phyloP scores from a whole-genome alignment of 768 basidiomycete genomes.

The Lentinus brumalis region DNA sequence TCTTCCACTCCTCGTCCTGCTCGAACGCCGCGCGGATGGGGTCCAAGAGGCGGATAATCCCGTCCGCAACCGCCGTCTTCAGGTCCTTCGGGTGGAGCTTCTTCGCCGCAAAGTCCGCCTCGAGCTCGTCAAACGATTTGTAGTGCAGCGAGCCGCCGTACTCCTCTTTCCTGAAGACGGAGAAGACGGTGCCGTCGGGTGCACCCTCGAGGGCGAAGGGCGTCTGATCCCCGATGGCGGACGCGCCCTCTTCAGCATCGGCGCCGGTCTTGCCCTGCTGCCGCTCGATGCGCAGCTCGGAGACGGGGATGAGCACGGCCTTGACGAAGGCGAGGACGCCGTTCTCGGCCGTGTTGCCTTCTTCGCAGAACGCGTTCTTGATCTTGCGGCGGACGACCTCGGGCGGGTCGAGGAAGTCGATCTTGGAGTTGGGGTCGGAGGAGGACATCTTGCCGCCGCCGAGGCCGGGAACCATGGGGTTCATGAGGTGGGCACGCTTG shows the following conservation, averaged over 20 bases:
- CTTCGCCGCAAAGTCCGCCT: conserved; percentile 74
- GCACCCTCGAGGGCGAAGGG: conserved; percentile 71
- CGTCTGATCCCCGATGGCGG: conserved; percentile 50
- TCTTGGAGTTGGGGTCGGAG: conserved; percentile 96
- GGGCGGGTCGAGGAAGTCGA: conserved; percentile 92
- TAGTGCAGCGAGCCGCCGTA: conserved; percentile 84
- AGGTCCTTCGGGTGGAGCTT: conserved; percentile 88
- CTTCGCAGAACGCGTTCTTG: conserved; percentile 91
- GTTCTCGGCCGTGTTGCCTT: conserved; percentile 86
- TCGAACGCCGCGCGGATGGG: conserved; percentile 83
- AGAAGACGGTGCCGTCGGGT: conserved; percentile 81
- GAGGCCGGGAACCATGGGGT: conserved; percentile 94
- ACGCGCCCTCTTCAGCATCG: conserved; percentile 47
- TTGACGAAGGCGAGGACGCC: conserved; percentile 84
- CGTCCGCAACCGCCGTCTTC: conserved; percentile 75
- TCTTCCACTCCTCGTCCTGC: conserved; percentile 34
- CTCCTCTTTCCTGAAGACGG: conserved; percentile 75
- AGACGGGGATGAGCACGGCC: conserved; percentile 88
- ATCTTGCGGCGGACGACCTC: conserved; percentile 87
- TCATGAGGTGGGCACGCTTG: conserved; percentile 98
- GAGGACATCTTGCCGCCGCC: conserved; percentile 98
- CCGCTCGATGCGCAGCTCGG: conserved; percentile 69
- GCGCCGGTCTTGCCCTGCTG: conserved; percentile 44
- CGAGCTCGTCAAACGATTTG: conserved; percentile 59
- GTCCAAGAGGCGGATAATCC: conserved; percentile 71